Evolutionary conservation across 495 filamentous ascomycete genomes (phyloP), one percentile per base, ranked within the genome.

Genomic region (Hypomontagnella submonticulosa): DNA sequence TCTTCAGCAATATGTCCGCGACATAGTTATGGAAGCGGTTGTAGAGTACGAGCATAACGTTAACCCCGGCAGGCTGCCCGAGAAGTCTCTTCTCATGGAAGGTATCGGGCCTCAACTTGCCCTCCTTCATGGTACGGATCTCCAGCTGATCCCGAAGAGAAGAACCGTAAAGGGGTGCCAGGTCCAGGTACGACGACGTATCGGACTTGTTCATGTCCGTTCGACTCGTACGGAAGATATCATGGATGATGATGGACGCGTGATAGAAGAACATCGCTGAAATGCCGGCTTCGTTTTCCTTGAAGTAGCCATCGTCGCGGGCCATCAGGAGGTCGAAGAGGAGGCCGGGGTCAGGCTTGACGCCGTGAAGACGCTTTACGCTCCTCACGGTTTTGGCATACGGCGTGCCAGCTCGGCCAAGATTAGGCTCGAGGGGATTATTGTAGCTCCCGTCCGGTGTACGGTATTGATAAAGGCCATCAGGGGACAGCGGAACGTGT

Each of bases 231-330:
- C 74, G 67, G 56, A 81, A 83, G 54, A 79, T 71, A 81, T 88
- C 88, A 66, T 96, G 92, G 70, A 93, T 94, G 63, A 96, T 92
- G 58, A 94, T 89, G 18, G 88, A 86, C 4, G 90, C 92, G 48
- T 92, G 81, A 65, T 95, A 92, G 77, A 91, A 94, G n/a, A 96
- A 79, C 74, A 94, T 85, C 72, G 88, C 89, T 1, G 90, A 93
- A 30, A 95, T 85, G 51, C 87, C 86, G 42, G 87, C 90, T 4
- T 89, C 86, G 76, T 91, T 88, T 44, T 87, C 81, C 59, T 86
- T 83, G 55, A 82, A 87, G 11, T 82, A 73, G 48, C 85, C 84
- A 34, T 79, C 71, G 13, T 76, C 76, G 23, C 90, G 81, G 40
- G 82, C 84, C 79, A 92, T 83, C 4, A 92, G 71, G 52, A 84